Evolutionary conservation across 768 basidiomycete species (phyloP).

Genomic region (Coprinopsis sp.): DNA sequence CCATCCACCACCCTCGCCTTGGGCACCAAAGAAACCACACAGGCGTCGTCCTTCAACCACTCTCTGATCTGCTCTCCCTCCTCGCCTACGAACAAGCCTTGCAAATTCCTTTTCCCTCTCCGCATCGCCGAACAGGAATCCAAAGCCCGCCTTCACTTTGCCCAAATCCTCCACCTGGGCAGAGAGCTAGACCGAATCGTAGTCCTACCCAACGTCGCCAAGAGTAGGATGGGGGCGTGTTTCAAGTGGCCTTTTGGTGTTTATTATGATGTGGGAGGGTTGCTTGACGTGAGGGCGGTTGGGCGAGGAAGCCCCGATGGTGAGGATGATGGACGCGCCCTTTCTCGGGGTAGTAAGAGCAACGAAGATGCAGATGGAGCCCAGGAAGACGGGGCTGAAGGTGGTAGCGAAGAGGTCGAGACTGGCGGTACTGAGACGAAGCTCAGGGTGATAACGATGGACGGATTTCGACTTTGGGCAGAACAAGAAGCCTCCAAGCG

Average conservation of each 20-base stretch:
- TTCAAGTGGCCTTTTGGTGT: slow-evolving; percentile 41
- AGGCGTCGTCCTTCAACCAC: slow-evolving; percentile 14
- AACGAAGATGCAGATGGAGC: too few species aligned
- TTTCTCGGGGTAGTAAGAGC: slow-evolving; percentile 15
- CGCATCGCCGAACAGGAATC: slow-evolving; percentile 56
- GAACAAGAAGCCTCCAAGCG: too few species aligned
- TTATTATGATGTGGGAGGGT: slow-evolving; percentile 41
- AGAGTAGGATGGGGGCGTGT: slow-evolving; percentile 50
- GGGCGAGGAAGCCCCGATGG: slow-evolving; percentile 9
- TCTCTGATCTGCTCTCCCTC: too few species aligned
- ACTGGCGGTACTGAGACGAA: too few species aligned
- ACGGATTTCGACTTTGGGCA: slow-evolving; percentile 37
- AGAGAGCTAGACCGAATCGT: slow-evolving; percentile 47
- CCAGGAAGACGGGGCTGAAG: too few species aligned
- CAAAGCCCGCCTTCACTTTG: slow-evolving; percentile 51
- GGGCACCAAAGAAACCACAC: not conserved
- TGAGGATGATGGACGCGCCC: too few species aligned
- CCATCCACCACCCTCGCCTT: not conserved
- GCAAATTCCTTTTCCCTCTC: slow-evolving; percentile 46
- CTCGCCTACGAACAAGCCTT: too few species aligned
- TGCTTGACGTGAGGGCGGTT: slow-evolving; percentile 9
- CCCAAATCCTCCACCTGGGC: slow-evolving; percentile 48
- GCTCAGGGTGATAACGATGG: slow-evolving; percentile 33
- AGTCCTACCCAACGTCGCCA: slow-evolving; percentile 58
- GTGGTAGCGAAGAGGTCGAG: too few species aligned